These are phyloP conservation scores for Exophiala xenobiotica DNA, from an alignment of 2,329 filamentous ascomycete genomes.

Conservation along the genomic window DNA sequence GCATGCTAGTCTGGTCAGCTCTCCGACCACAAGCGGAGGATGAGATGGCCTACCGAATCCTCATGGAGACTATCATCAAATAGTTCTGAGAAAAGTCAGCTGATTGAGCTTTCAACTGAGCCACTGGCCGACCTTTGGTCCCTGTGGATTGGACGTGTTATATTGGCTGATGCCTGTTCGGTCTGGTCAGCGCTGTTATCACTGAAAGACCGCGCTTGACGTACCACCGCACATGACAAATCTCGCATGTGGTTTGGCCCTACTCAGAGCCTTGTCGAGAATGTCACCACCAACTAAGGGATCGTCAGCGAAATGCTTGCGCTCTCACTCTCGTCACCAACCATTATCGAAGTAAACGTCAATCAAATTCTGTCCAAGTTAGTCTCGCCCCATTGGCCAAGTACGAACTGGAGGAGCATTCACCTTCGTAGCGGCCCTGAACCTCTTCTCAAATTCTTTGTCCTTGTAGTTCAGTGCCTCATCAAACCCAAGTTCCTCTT, in stretches of 20 bases:
- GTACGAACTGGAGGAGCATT: background rate
- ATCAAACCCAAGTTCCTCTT: slow-evolving; percentile 65
- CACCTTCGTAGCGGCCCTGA: slow-evolving; percentile 58
- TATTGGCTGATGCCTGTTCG: slow-evolving; percentile 66
- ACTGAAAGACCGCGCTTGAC: slow-evolving; percentile 53
- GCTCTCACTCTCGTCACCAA: slow-evolving; percentile 4
- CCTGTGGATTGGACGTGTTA: slow-evolving; percentile 57
- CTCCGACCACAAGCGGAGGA: background rate
- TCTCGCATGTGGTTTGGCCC: slow-evolving; percentile 62
- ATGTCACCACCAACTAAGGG: slow-evolving; percentile 65
- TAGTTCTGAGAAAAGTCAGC: slow-evolving; percentile 44
- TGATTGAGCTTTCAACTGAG: slow-evolving; percentile 29
- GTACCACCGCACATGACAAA: slow-evolving; percentile 69
- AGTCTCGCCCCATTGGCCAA: background rate
- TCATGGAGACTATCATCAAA: slow-evolving; percentile 53
- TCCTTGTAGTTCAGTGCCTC: slow-evolving; percentile 69
- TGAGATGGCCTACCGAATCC: slow-evolving; percentile 45
- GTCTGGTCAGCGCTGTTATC: background rate
- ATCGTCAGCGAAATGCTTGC: background rate
- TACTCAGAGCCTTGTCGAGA: slow-evolving; percentile 62
- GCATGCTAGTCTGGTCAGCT: slow-evolving; percentile 49
- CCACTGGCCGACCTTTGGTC: slow-evolving; percentile 51
- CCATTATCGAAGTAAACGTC: slow-evolving; percentile 72
- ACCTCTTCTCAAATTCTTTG: slow-evolving; percentile 58
- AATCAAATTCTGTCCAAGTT: slow-evolving; percentile 45